Base-by-base conservation (phyloP, 1,284 basidiomycete species). In the Cutaneotrichosporon cutaneum region DNA sequence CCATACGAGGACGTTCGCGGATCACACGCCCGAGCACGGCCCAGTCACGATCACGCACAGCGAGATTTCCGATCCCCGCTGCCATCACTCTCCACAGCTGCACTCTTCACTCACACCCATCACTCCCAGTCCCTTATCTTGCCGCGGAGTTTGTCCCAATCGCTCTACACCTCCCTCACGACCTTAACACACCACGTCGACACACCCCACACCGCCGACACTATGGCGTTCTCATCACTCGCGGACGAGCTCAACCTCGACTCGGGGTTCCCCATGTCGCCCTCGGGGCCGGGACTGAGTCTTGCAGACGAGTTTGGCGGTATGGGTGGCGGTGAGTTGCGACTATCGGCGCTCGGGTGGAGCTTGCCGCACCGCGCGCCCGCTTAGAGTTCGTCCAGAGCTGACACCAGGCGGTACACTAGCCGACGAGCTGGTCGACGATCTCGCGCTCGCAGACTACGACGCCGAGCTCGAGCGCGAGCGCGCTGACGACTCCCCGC, bases 161-260 rank as follows among this genome's bases (percentile, higher is more conserved):
- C n/a, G n/a, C n/a, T n/a, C n/a, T n/a, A n/a, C n/a, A n/a, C n/a
- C n/a, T n/a, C n/a, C n/a, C n/a, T n/a, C 24, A 13, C 27, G 8
- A 13, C 11, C 2, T 9, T 14, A 27, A 32, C 48, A 51, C 48
- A 8, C 18, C 42, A 44, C n/a, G n/a, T n/a, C n/a, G n/a, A n/a
- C n/a, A n/a, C n/a, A n/a, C n/a, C n/a, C n/a, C n/a, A n/a, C n/a
- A n/a, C n/a, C n/a, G n/a, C n/a, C n/a, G n/a, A n/a, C n/a, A n/a
- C 26, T 27, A 64, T 64, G 63, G 60, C 63, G 14, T 61, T 62
- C 52, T 57, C 61, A 6, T 52, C 50, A n/a, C 54, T 65, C 33
- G 63, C 63, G 11, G 60, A 65, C 54, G 63, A 65, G 58, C 63
- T 65, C 42, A 60, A 65, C 44, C 51, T 65, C 36, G 63, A 65